Percentiles rank a stretch among this genome's conserved stretches.
Evolutionary conservation across 805 yeast species (phyloP).

Genomic region (Wickerhamiella sorbophila): DNA sequence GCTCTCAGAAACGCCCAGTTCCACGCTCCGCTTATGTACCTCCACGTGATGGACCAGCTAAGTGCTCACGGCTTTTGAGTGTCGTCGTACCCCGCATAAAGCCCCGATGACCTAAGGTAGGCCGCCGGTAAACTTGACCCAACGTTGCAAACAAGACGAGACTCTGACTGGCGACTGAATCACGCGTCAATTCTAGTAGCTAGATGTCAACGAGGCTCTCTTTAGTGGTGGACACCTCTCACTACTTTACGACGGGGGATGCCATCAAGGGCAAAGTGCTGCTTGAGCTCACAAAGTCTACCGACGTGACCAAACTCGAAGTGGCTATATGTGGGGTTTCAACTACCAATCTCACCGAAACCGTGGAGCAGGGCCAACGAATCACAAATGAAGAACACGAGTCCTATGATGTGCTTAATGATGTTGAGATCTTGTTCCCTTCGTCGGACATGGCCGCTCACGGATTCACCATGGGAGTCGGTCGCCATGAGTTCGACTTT

Average conservation of each 20-base stretch:
- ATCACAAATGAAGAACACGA: conserved; percentile 15
- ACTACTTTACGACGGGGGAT: conserved; percentile 10
- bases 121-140: too few relatives aligned
- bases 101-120: too few relatives aligned
- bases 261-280: conserved; percentile 7
- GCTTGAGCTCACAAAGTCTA: conserved; percentile 5
- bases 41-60: conserved; percentile 50
- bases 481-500: conserved; percentile 25
- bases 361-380: conserved; percentile 15
- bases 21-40: conserved; percentile 54
- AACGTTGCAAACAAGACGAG: too few relatives aligned
- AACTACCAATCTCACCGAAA: conserved; percentile 37
- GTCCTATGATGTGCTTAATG: conserved; percentile 20
- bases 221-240: background rate
- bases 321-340: conserved; percentile 51
- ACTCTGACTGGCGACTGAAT: too few relatives aligned
- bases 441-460: conserved; percentile 19
- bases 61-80: conserved; percentile 41
- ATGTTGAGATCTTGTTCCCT: conserved; percentile 25
- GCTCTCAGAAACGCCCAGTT: conserved; percentile 29
- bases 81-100: too few relatives aligned
- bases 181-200: too few relatives aligned
- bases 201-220: background rate
- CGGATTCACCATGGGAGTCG: conserved; percentile 24
- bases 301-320: conserved; percentile 29